phyloP scores from a whole-genome alignment of 257 asterid genomes.

The Gardenia jasminoides region DNA sequence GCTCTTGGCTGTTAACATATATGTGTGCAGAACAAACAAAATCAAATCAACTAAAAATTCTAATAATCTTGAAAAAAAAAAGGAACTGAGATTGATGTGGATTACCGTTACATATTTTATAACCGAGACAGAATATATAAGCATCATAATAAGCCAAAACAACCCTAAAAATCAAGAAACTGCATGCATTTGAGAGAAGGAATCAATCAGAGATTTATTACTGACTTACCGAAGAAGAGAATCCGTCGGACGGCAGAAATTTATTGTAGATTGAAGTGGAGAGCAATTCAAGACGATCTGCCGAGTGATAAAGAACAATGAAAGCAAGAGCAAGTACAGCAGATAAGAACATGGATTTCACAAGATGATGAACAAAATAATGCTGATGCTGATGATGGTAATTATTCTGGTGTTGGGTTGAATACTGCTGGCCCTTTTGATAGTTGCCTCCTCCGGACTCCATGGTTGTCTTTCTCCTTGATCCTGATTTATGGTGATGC shows the following conservation, averaged over 20 bases:
- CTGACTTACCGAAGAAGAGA: conserved; percentile 1
- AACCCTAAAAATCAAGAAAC: too few species aligned
- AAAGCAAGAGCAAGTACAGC: not conserved
- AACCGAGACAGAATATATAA: too few species aligned
- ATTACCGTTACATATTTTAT: too few species aligned
- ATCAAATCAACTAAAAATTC: too few species aligned
- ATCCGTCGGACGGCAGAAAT: not conserved
- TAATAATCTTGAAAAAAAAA: too few species aligned
- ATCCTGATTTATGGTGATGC: not conserved
- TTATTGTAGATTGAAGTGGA: not conserved
- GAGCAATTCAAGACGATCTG: not conserved
- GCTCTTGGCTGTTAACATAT: too few species aligned
- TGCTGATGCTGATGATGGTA: not conserved
- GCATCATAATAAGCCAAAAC: not conserved
- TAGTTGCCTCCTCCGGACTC: not conserved
- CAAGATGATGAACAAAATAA: not conserved
- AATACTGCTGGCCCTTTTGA: not conserved
- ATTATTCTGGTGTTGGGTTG: not conserved
- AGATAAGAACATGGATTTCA: not conserved
- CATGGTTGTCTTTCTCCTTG: not conserved
- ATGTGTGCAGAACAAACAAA: too few species aligned
- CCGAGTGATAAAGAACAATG: not conserved
- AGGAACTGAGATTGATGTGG: too few species aligned
- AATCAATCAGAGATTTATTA: not conserved
- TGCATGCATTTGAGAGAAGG: not conserved